These are phyloP conservation scores for Balamuthia mandrillaris DNA, from an alignment of 208 protist genomes.

Conservation along the genomic window DNA sequence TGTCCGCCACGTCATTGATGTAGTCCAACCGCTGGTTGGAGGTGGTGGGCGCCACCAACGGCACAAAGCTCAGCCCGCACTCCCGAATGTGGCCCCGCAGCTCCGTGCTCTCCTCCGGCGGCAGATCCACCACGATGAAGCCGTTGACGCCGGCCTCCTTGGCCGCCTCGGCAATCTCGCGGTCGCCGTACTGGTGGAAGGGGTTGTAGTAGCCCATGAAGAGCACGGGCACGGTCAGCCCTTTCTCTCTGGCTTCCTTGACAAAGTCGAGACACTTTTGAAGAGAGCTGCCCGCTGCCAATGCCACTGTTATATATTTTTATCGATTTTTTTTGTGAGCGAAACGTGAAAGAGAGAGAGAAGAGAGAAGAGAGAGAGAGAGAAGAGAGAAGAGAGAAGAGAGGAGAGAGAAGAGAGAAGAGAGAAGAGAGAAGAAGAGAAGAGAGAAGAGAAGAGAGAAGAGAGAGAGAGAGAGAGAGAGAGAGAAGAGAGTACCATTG, in stretches of 20 bases:
- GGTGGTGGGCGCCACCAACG: constrained; percentile 64
- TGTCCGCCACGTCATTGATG: constrained; percentile 43
- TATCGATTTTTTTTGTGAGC: background rate
- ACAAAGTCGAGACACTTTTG: constrained; percentile 51
- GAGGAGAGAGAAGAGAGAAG: too few relatives aligned
- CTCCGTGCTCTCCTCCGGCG: constrained; percentile 61
- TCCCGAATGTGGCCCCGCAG: constrained; percentile 10
- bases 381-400: too few relatives aligned
- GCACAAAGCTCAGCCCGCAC: constrained; percentile 47
- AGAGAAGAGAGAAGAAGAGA: too few relatives aligned
- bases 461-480: background rate
- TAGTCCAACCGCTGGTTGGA: constrained; percentile 41
- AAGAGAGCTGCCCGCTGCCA: constrained; percentile 14
- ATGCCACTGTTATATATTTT: background rate
- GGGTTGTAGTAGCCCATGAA: constrained; percentile 80
- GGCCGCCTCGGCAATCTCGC: background rate
- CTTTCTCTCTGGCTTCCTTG: constrained; percentile 46
- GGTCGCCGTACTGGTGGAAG: constrained; percentile 54
- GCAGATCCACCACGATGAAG: constrained; percentile 79
- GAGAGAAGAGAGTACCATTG: too few relatives aligned
- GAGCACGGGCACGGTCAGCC: constrained; percentile 73
- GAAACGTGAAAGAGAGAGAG: background rate
- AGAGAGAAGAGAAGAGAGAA: too few relatives aligned
- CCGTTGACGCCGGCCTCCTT: constrained; percentile 57
- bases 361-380: too few relatives aligned